Conservation (phyloP, 2,329 filamentous ascomycete species). For the Corynespora cassiicola region DNA sequence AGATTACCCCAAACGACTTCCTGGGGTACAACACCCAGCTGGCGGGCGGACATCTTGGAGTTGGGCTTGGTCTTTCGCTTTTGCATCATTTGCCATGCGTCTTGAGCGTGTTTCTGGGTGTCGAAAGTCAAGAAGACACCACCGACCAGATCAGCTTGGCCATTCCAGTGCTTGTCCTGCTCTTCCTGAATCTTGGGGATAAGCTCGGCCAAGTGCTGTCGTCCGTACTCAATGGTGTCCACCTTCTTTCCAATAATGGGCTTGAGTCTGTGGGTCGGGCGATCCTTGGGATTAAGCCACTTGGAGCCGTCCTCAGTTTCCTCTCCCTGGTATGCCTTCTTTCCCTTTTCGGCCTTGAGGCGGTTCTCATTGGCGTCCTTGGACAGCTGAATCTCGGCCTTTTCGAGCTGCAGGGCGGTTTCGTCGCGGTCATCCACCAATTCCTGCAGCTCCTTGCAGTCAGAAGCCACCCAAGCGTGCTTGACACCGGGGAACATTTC, state of each 20-base stretch:
- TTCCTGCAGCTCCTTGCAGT: conserved; percentile 52
- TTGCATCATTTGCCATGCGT: conserved; percentile 74
- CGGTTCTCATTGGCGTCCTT: conserved; percentile 68
- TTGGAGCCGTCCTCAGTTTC: conserved; percentile 51
- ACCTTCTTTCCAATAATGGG: conserved; percentile 52
- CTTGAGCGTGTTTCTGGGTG: conserved; percentile 81
- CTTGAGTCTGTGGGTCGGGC: conserved; percentile 49
- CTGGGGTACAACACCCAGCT: conserved; percentile 52
- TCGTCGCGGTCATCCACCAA: conserved; percentile 53
- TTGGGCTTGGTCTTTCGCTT: conserved; percentile 40
- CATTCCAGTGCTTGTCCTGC: conserved; percentile 71
- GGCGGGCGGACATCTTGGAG: conserved; percentile 46
- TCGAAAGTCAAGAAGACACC: conserved; percentile 90
- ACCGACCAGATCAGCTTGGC: conserved; percentile 70
- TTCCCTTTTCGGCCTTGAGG: conserved; percentile 65
- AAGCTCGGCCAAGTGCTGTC: conserved; percentile 74
- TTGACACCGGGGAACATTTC: conserved; percentile 48
- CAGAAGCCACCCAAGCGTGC: conserved; percentile 55
- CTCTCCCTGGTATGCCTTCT: conserved; percentile 51
- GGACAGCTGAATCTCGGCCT: conserved; percentile 52
- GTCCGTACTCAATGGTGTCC: conserved; percentile 85
- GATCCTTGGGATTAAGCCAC: conserved; percentile 49
- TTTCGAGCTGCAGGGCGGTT: conserved; percentile 51
- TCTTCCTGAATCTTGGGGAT: conserved; percentile 72
- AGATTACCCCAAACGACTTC: conserved; percentile 57